Base-by-base conservation (phyloP, 208 protist species). In the Leishmania martiniquensis region DNA sequence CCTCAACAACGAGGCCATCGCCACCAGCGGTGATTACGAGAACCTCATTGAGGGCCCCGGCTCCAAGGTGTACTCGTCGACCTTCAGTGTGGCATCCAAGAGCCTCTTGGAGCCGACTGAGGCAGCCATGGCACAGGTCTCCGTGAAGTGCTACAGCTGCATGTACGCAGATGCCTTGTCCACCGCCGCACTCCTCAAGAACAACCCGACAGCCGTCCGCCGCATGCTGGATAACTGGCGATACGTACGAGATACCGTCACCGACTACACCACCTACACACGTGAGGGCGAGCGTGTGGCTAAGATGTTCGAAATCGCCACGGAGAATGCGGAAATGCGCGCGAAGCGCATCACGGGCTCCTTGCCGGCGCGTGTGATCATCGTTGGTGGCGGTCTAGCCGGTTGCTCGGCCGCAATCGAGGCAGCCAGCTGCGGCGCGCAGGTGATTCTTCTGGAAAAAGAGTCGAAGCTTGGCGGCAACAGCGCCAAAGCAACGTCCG, bases 401-500 rank as follows among this genome's bases (percentile, higher is more conserved):
- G 94, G 94, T n/a, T 89, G 82, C 72, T 90, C 90, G 10, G 94
- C 94, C 13, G 92, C 89, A 62, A 97, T 96, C 76, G 92, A 97
- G 78, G 90, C 91, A 1, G 90, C 88, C 37, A 83, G 82, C 72
- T 93, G 88, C 63, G 97, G 95, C 34, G 97, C 94, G 5, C 87
- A 86, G 49, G 97, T 98, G 20, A 86, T 93, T 34, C 78, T 99
- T 25, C 74, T 99, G 32, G 98, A 99, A 68, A 99, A 98, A 87
- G 91, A 95, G 75, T 5, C 57, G 42, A 88, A 82, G 72, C 62
- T 98, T 17, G 98, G 98, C 42, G 98, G 98, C 72, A 99, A 99
- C 87, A 98, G 95, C 52, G 96, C 95, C 67, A 99, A 99, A 89
- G 98, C 98, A 13, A 98, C 95, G 12, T 98, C 96, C 34, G 98